Evolutionary conservation across 805 yeast genomes (phyloP), one percentile per base, ranked within the genome.

Genomic region (Metschnikowia noctiluminum): DNA sequence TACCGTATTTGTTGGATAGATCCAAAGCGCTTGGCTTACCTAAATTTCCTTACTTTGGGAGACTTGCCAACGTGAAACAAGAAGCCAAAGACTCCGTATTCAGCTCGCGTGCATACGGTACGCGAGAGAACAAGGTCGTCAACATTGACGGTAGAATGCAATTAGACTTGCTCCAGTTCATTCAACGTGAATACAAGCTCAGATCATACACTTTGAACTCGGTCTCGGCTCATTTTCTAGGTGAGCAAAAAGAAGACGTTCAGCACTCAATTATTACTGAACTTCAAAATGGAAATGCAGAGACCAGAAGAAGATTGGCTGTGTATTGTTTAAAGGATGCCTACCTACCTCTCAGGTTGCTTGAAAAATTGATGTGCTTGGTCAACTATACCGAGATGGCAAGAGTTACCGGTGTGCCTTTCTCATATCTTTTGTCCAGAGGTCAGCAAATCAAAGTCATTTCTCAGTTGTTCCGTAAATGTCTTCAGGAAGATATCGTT

Each of bases 361-460:
- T 91, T 59, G 97, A 92, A 55, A 95, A 92, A 61, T 77, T 94
- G 46, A 95, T 94, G 99, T 90, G 97, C 59, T 74, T 94, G 52
- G 96, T 95, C 52, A 94, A 94, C 62, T 94, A 94, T 68, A 92
- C 97, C 0, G 99, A 94, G 69, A 94, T 94, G 99, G 97, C 99
- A 1, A 85, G 99, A 73, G 99, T 94, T 28, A 94, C 99, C 0
- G 99, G 99, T 56, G 98, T 94, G 10, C 99, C 99, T 0, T 89
- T 94, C 61, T 86, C 97, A 0, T 92, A 83, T 62, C 76, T 94
- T 52, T 71, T 94, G 39, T 66, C 95, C 13, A 80, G 99, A 63
- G 99, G 99, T 36, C 99, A 94, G 71, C 99, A 95, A 68, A 92
- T 94, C 66, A 94, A 94, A 66, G 99, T 94, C 61, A 83, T 94